Evolutionary conservation across 768 basidiomycete genomes (phyloP), one percentile per base, ranked within the genome.

Genomic region (Rhodotorula sphaerocarpa): DNA sequence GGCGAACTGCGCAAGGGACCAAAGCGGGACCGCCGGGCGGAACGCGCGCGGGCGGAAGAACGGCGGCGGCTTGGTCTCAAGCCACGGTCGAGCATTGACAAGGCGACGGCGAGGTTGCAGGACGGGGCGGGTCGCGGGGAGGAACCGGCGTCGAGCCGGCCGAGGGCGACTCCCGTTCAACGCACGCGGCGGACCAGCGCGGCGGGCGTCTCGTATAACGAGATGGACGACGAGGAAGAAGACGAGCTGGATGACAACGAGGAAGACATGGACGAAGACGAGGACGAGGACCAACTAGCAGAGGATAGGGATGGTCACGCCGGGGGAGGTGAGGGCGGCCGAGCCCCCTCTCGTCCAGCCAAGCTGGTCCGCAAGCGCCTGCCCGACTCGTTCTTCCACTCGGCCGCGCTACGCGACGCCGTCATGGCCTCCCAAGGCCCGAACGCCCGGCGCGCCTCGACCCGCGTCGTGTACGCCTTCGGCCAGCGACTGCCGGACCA

Each of bases 361-460:
- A 16, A 25, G 5, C 52, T 39, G 28, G 44, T 39, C 27, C 52
- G 63, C 14, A 33, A 34, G 28, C 61, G 60, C 12, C 53, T 67
- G 7, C n/a, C 5, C 27, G 56, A 60, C 42, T 63, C 66, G 23
- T 67, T 67, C 59, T 67, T 67, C 58, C 39, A 52, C 10, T 44
- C 61, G 28, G 54, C 41, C 16, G 28, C 66, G 9, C 46, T 63
- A 5, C 58, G 66, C 43, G 66, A 60, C n/a, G 42, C 53, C 15
- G 16, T 67, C 61, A 55, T 59, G 48, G 57, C 42, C 25, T 25
- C 59, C 14, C 34, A 31, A 28, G 21, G 25, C 27, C 36, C 23
- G 1, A 28, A 27, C 48, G 23, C 31, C 0, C 55, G 59, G 7
- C 59, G 67, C 3, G 57, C 62, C 2, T 61, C 62, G 6, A 20